Conservation (phyloP, 1,139 yeast species). For the Candida anutae region DNA sequence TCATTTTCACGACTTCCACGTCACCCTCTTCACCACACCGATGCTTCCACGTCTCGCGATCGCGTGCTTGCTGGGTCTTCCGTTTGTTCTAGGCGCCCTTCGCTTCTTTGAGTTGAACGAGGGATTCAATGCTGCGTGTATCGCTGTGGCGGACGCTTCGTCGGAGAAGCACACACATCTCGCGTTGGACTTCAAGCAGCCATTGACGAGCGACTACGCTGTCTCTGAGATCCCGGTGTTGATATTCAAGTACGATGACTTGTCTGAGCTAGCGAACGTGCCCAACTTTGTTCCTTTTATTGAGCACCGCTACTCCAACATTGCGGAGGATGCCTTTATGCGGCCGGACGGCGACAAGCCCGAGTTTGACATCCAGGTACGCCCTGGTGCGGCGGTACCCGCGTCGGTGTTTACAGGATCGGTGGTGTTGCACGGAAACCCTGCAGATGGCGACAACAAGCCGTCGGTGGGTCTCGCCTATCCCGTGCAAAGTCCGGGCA, state of each 20-base stretch:
- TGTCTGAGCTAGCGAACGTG: slow-evolving; percentile 6
- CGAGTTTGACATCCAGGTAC: slow-evolving; percentile 5
- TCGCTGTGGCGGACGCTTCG: slow-evolving; percentile 5
- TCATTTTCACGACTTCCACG: too few relatives aligned
- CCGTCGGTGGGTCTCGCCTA: slow-evolving; percentile 2
- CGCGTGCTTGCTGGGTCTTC: too few relatives aligned
- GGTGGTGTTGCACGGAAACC: slow-evolving; percentile 1
- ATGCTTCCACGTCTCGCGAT: too few relatives aligned
- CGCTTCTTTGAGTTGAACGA: too few relatives aligned
- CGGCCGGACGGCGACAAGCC: slow-evolving; percentile 3
- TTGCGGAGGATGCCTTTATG: slow-evolving; percentile 3
- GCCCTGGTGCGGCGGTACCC: slow-evolving; percentile 3
- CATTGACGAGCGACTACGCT: slow-evolving; percentile 1
- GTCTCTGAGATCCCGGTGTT: slow-evolving; percentile 7
- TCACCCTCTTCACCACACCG: too few relatives aligned
- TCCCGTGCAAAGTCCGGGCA: slow-evolving; percentile 5
- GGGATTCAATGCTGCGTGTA: slow-evolving; percentile 10
- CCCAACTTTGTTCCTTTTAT: slow-evolving; percentile 8
- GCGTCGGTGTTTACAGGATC: slow-evolving; percentile 3
- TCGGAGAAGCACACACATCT: slow-evolving; percentile 6
- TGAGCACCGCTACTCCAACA: slow-evolving; percentile 6
- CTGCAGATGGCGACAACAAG: slow-evolving; percentile 1
- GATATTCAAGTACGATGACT: slow-evolving; percentile 9
- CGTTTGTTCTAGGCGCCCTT: too few relatives aligned
- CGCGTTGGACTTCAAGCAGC: slow-evolving; percentile 3